Evolutionary conservation across 116 monocot species (phyloP).

Genomic region (Posidonia oceanica): DNA sequence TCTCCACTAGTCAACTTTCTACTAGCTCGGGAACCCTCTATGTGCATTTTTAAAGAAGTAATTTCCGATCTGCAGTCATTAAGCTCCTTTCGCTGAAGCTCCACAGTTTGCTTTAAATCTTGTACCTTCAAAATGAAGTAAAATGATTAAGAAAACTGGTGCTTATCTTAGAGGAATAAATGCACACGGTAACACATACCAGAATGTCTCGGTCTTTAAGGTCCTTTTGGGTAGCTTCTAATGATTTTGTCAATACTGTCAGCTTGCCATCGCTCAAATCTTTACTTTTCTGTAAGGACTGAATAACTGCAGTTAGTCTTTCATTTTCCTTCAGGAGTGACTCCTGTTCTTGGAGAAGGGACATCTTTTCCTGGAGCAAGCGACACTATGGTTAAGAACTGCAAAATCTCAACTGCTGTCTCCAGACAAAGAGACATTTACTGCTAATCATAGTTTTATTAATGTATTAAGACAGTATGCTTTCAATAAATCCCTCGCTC

Average conservation of each 20-base stretch:
- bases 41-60: constrained; percentile 90
- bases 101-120: constrained; percentile 61
- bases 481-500: no score
- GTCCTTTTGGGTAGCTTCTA: constrained; percentile 73
- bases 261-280: constrained; percentile 56
- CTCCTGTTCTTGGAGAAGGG: constrained; percentile 69
- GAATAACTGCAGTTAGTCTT: constrained; percentile 48
- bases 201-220: constrained; percentile 70
- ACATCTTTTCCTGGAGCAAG: constrained; percentile 72
- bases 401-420: not conserved
- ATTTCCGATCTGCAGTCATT: constrained; percentile 96
- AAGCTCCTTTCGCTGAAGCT: constrained; percentile 80
- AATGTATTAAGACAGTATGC: not conserved
- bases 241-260: constrained; percentile 36
- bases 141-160: not conserved
- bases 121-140: constrained; percentile 49
- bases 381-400: not conserved
- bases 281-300: constrained; percentile 45
- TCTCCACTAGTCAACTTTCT: constrained; percentile 28
- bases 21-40: constrained; percentile 67
- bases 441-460: not conserved
- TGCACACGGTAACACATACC: constrained; percentile 25
- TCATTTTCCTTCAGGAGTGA: constrained; percentile 62
- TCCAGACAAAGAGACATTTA: not conserved
- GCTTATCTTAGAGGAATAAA: not conserved